These are phyloP conservation scores for Westerdykella aurantiaca DNA, from an alignment of 2,329 filamentous ascomycete species.

Conservation along the genomic window DNA sequence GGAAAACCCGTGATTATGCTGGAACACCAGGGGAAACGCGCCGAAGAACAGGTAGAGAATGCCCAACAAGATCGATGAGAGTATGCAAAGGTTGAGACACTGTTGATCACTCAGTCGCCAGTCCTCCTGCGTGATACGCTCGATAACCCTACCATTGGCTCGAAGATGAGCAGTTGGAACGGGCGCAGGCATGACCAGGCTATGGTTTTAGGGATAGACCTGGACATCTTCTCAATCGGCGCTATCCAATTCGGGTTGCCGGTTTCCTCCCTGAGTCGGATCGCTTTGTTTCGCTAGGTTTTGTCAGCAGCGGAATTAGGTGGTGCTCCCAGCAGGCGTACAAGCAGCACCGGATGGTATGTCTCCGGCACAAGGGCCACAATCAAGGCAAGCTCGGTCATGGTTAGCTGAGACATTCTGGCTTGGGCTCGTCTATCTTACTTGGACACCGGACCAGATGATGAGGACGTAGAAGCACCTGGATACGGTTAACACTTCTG, in stretches of 20 bases:
- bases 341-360: slow-evolving; percentile 65
- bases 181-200: slow-evolving; percentile 55
- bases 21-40: slow-evolving; percentile 76
- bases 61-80: slow-evolving; percentile 78
- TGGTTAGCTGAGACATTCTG: slow-evolving; percentile 8
- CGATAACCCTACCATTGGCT: slow-evolving; percentile 62
- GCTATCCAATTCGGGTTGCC: slow-evolving; percentile 72
- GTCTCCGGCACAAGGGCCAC: slow-evolving; percentile 77
- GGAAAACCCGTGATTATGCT: slow-evolving; percentile 66
- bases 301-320: background rate
- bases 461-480: slow-evolving; percentile 65
- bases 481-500: slow-evolving; percentile 17
- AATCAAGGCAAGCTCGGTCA: slow-evolving; percentile 56
- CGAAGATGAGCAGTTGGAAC: slow-evolving; percentile 70
- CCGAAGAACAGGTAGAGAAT: slow-evolving; percentile 89
- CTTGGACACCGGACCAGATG: slow-evolving; percentile 64
- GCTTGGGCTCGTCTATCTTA: slow-evolving; percentile 15
- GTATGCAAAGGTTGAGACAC: slow-evolving; percentile 71
- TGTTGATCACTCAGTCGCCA: slow-evolving; percentile 21
- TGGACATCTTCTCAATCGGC: slow-evolving; percentile 66
- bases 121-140: slow-evolving; percentile 5
- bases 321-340: background rate
- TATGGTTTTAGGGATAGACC: slow-evolving; percentile 56
- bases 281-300: slow-evolving; percentile 58
- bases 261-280: slow-evolving; percentile 63